Conservation (phyloP, 2,329 filamentous ascomycete genomes). For the Botrytis squamosa region DNA sequence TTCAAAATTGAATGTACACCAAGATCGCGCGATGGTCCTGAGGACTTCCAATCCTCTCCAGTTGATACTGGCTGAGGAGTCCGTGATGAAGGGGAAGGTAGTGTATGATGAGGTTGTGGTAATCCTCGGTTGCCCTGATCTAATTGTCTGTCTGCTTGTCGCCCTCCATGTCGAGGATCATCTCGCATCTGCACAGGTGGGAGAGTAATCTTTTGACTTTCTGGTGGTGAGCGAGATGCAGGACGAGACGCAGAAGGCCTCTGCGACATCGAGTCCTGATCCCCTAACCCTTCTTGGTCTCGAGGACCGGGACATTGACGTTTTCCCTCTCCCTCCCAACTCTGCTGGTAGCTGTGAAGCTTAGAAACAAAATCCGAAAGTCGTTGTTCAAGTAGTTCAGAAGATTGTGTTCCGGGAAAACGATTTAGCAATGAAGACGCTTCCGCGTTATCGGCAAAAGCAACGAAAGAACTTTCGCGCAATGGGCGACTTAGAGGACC, state of each 20-base stretch:
- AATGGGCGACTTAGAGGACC: slow-evolving; percentile 38
- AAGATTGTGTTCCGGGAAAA: slow-evolving; percentile 34
- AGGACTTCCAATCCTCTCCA: slow-evolving; percentile 33
- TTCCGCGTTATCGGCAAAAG: slow-evolving; percentile 37
- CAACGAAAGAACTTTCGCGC: slow-evolving; percentile 39
- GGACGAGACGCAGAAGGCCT: slow-evolving; percentile 56
- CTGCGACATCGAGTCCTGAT: slow-evolving; percentile 64
- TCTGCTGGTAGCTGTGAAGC: slow-evolving; percentile 40
- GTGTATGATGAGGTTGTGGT: slow-evolving; percentile 25
- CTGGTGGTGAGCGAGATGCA: slow-evolving; percentile 47
- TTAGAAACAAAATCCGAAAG: slow-evolving; percentile 39
- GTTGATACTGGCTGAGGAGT: slow-evolving; percentile 24
- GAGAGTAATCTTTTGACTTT: slow-evolving; percentile 38
- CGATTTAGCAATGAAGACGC: slow-evolving; percentile 34
- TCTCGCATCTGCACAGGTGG: slow-evolving; percentile 40
- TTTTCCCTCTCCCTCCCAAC: slow-evolving; percentile 40
- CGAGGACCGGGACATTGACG: slow-evolving; percentile 59
- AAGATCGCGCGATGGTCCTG: slow-evolving; percentile 36
- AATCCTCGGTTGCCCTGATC: slow-evolving; percentile 31
- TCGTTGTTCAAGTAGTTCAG: slow-evolving; percentile 36
- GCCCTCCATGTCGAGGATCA: slow-evolving; percentile 33
- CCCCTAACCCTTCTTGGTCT: slow-evolving; percentile 53
- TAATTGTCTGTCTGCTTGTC: slow-evolving; percentile 32
- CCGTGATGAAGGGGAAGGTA: slow-evolving; percentile 30
- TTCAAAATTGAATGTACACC: slow-evolving; percentile 42